Conservation (phyloP, 805 yeast species). For the Myxozyma mucilagina region DNA sequence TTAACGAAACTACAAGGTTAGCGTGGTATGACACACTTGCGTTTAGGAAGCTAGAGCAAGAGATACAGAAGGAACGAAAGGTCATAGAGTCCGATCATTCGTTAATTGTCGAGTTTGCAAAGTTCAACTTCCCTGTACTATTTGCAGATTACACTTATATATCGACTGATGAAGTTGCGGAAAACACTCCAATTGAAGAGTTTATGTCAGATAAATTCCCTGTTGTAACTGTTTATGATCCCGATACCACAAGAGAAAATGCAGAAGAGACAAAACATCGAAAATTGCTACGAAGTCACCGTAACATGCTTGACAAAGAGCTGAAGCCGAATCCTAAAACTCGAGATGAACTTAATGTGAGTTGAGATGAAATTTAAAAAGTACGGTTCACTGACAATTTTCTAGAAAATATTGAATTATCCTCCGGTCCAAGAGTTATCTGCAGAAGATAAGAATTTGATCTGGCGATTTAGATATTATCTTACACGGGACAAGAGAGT, state of each 20-base stretch:
- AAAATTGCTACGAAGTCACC: constrained; percentile 78
- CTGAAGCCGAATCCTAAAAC: constrained; percentile 83
- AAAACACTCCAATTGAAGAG: not conserved
- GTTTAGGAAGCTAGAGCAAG: constrained; percentile 53
- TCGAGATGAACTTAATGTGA: constrained; percentile 64
- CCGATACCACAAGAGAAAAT: constrained; percentile 66
- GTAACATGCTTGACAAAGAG: constrained; percentile 76
- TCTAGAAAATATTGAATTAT: constrained; percentile 55
- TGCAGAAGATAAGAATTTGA: constrained; percentile 78
- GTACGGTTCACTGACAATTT: not conserved
- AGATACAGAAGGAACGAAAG: constrained; percentile 35
- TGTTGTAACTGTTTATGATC: constrained; percentile 56
- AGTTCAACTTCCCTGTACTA: constrained; percentile 71
- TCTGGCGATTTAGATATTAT: constrained; percentile 90
- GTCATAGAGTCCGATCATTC: constrained; percentile 37
- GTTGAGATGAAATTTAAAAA: not conserved
- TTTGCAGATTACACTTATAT: constrained; percentile 57
- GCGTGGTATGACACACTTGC: constrained; percentile 77
- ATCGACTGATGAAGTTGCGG: constrained; percentile 12
- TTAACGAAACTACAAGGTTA: constrained; percentile 59
- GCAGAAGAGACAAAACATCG: constrained; percentile 89
- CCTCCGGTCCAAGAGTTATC: constrained; percentile 82
- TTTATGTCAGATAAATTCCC: constrained; percentile 19
- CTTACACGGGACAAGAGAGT: constrained; percentile 60
- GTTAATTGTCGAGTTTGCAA: constrained; percentile 57